These are phyloP conservation scores for Solanum appendiculatum DNA, from an alignment of 257 asterid genomes.

Conservation along the genomic window DNA sequence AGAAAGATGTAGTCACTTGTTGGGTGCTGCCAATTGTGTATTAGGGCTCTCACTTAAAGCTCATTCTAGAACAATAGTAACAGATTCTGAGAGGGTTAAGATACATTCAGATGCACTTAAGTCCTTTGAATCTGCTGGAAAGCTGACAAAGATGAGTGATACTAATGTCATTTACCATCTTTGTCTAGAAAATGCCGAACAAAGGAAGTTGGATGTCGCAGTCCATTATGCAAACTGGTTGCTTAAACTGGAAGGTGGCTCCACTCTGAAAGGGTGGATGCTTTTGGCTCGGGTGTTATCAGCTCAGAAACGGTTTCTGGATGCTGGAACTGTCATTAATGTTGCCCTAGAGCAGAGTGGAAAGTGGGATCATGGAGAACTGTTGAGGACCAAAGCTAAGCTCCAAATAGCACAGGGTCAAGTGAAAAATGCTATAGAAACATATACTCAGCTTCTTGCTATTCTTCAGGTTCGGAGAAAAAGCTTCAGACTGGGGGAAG, in stretches of 20 bases:
- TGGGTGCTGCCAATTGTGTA: conserved; percentile 51
- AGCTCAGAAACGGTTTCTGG: conserved; percentile 49
- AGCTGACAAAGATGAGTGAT: conserved; percentile 42
- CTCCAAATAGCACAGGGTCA: conserved; percentile 64
- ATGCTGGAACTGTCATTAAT: conserved; percentile 51
- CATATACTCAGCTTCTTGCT: conserved; percentile 66
- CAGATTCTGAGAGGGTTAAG: conserved; percentile 39
- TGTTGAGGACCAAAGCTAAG: conserved; percentile 78
- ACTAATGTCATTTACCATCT: conserved; percentile 47
- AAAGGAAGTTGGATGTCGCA: conserved; percentile 77
- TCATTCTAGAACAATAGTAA: conserved; percentile 24
- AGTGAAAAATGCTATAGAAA: conserved; percentile 59
- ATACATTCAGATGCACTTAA: conserved; percentile 53
- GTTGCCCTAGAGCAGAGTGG: conserved; percentile 78
- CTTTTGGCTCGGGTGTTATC: conserved; percentile 74
- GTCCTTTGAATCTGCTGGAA: conserved; percentile 59
- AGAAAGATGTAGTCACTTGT: conserved; percentile 43
- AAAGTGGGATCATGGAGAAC: conserved; percentile 75
- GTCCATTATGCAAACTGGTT: conserved; percentile 44
- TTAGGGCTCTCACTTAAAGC: conserved; percentile 58
- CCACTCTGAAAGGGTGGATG: conserved; percentile 53
- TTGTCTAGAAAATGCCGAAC: conserved; percentile 72
- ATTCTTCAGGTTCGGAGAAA: conserved; percentile 68
- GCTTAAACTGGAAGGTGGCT: conserved; percentile 62
- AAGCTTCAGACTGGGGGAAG: conserved; percentile 40